These are phyloP conservation scores for Physcia stellaris DNA, from an alignment of 495 filamentous ascomycete species.

Conservation along the genomic window DNA sequence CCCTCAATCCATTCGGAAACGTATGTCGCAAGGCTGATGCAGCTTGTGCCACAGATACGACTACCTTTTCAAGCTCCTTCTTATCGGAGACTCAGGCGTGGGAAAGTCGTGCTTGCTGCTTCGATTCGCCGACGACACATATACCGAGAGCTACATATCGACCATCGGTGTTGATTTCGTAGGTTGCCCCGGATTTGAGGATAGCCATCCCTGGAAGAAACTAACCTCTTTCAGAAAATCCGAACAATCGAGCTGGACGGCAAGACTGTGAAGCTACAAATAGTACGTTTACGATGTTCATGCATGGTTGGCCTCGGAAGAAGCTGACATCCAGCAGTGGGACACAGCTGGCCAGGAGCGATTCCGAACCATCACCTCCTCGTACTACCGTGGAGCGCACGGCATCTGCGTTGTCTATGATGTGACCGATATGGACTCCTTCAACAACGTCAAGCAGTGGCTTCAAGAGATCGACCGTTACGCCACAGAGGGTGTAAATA, in stretches of 20 bases:
- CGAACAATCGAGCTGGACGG: constrained; percentile 97
- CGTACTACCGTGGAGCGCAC: constrained; percentile 97
- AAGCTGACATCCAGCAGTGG: constrained; percentile 83
- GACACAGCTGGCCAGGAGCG: constrained; percentile 98
- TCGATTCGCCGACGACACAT: constrained; percentile 97
- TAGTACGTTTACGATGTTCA: constrained; percentile 77
- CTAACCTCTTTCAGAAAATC: constrained; percentile 68
- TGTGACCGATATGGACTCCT: constrained; percentile 99
- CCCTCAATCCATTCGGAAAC: constrained; percentile 2
- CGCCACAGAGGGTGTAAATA: constrained; percentile 97
- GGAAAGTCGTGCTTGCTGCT: constrained; percentile 98
- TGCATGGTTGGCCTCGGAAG: constrained; percentile 98
- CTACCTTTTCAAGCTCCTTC: constrained; percentile 99
- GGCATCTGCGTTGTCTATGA: constrained; percentile 99
- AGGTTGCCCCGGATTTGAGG: constrained; percentile 25
- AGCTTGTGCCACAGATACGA: constrained; percentile 64
- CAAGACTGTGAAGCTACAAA: constrained; percentile 99
- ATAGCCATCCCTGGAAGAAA: constrained; percentile 8
- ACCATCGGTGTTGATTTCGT: constrained; percentile 99
- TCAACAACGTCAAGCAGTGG: constrained; percentile 99
- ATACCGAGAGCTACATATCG: constrained; percentile 99
- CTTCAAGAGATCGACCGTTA: constrained; percentile 99
- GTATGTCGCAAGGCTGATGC: constrained; percentile 3
- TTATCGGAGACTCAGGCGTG: constrained; percentile 98
- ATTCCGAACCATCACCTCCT: constrained; percentile 98